Base-by-base conservation (phyloP, 495 filamentous ascomycete species). In the Paragyromitra xinjiangensis region DNA sequence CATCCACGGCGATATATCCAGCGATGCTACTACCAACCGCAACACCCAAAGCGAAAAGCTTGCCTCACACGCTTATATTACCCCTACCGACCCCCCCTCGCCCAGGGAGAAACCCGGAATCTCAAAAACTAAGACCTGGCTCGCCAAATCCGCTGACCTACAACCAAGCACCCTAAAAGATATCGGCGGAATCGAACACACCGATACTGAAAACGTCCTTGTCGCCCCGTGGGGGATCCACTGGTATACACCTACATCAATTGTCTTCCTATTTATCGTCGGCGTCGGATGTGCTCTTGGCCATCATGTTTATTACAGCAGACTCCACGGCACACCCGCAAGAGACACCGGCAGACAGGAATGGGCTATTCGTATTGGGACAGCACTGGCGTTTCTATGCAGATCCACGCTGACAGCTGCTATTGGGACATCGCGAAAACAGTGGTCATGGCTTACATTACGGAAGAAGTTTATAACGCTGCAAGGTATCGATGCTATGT, bases 371-470 rank as follows among this genome's bases (percentile, higher is more conserved):
- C 64, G 83, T 11, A 81, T 82, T 29, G 82, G 83, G 6, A 82
- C 83, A 11, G 82, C 77, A 5, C 56, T 84, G 7, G 81, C 78
- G 5, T 83, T 81, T 56, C 83, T 83, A 5, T 63, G 69, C 4
- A 84, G 83, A 62, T 45, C 75, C 5, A 72, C 69, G 2, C 51
- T 83, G 40, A 77, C 82, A 1, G 81, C 83, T 0, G 69, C 64
- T 11, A 65, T 82, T 14, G 68, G 82, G 11, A 40, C 83, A 39
- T 26, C 69, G 6, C n/a, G 68, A 16, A 71, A 80, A 29, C 83
- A 84, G 56, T 45, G 83, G 58, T 78, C 83, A 66, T 84, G 83
- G 83, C 58, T 79, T 6, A 84, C 83, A 0, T 64, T 84, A 39
- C 76, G 82, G 34, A 79, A 64, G 6, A 80, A 77, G 29, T 72